Conservation (phyloP, 768 basidiomycete genomes). For the Termitomyces eurrhizus region DNA sequence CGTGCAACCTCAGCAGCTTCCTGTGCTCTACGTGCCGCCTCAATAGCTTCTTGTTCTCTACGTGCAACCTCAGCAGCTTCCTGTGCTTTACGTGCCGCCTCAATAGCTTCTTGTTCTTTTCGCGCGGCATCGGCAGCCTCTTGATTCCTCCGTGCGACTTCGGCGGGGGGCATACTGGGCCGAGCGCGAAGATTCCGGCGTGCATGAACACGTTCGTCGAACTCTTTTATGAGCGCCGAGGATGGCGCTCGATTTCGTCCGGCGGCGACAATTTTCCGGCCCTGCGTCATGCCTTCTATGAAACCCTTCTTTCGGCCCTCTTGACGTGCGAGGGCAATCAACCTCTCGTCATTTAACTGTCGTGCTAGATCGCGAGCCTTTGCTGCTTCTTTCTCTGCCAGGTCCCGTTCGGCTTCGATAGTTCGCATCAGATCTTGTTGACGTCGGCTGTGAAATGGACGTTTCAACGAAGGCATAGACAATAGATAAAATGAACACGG, state of each 20-base stretch:
- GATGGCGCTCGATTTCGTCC: conserved; percentile 10
- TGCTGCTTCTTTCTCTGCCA: conserved; percentile 28
- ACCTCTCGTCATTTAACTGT: conserved; percentile 49
- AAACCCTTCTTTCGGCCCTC: conserved; percentile 45
- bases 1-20: conserved; percentile 2
- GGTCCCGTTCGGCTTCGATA: conserved; percentile 28
- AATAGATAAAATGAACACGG: not conserved
- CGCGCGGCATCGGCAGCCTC: not conserved
- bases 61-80: not conserved
- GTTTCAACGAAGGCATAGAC: not conserved
- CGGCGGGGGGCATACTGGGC: not conserved
- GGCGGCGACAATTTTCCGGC: conserved; percentile 22
- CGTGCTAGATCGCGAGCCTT: conserved; percentile 50
- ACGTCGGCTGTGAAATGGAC: conserved; percentile 16
- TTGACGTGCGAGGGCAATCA: conserved; percentile 48
- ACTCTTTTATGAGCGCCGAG: conserved; percentile 15
- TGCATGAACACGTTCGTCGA: not conserved
- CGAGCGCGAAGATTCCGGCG: not conserved
- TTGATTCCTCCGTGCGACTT: not conserved
- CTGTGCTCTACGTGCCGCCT: not conserved
- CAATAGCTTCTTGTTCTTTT: not conserved
- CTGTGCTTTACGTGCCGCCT: not conserved
- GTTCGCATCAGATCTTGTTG: conserved; percentile 21
- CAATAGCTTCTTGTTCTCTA: not conserved
- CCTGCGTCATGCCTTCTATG: conserved; percentile 50